Evolutionary conservation across 2,329 filamentous ascomycete genomes (phyloP).

Genomic region (Fusarium sp.): DNA sequence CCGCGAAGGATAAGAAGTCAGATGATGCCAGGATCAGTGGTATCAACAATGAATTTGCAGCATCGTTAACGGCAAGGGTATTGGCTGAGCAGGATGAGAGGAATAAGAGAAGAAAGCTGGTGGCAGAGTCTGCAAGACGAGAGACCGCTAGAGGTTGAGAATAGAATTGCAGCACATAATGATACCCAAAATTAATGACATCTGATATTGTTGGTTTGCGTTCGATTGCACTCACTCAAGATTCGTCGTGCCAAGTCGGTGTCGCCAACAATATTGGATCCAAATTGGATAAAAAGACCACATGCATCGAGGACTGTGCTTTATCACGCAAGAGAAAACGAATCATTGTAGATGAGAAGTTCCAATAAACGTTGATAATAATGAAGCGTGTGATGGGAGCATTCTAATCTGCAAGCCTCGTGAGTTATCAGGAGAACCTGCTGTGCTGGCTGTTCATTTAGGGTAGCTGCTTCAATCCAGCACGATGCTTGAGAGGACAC

Average conservation of each 20-base stretch:
- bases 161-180: slow-evolving; percentile 4
- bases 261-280: no score
- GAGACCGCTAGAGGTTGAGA: slow-evolving; percentile 30
- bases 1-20: slow-evolving; percentile 59
- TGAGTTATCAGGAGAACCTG: no score
- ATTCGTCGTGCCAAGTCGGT: no score
- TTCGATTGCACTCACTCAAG: no score
- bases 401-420: no score
- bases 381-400: background rate
- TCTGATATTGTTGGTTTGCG: no score
- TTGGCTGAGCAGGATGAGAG: slow-evolving; percentile 85
- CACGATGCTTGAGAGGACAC: accelerated
- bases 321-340: no score
- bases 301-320: background rate
- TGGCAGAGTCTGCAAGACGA: slow-evolving; percentile 31
- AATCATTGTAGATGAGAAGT: background rate
- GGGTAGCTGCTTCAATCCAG: background rate
- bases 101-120: slow-evolving; percentile 80
- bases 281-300: background rate
- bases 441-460: no score
- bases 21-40: slow-evolving; percentile 57
- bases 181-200: slow-evolving; percentile 32
- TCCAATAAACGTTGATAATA: accelerated
- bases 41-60: slow-evolving; percentile 90
- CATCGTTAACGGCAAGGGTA: slow-evolving; percentile 85